Conservation (phyloP, 495 filamentous ascomycete genomes). For the Xylaria curta region DNA sequence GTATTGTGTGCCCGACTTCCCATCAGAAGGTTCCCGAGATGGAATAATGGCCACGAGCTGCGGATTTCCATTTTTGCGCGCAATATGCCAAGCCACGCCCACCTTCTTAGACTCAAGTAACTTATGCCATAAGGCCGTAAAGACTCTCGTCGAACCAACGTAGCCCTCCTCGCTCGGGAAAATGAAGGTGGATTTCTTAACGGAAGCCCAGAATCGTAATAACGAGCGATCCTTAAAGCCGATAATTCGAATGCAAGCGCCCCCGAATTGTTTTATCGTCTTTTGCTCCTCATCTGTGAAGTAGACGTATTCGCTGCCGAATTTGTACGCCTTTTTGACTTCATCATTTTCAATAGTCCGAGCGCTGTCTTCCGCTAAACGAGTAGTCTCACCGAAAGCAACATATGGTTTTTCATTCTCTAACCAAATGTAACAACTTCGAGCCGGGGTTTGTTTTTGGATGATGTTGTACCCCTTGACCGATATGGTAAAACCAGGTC, state of each 20-base stretch:
- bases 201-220: conserved; percentile 84
- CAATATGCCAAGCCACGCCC: conserved; percentile 87
- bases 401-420: conserved; percentile 84
- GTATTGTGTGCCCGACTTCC: conserved; percentile 64
- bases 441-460: conserved; percentile 77
- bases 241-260: conserved; percentile 84
- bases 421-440: conserved; percentile 85
- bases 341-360: conserved; percentile 79
- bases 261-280: conserved; percentile 73
- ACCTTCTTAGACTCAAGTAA: conserved; percentile 78
- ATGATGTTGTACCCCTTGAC: conserved; percentile 92
- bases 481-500: conserved; percentile 81
- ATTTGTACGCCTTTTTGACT: conserved; percentile 92
- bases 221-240: conserved; percentile 86
- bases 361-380: conserved; percentile 75
- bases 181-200: conserved; percentile 86
- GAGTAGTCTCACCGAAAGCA: conserved; percentile 71
- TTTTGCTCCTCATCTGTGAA: conserved; percentile 86
- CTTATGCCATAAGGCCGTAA: conserved; percentile 88
- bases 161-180: conserved; percentile 92
- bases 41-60: conserved; percentile 81
- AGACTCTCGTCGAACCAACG: conserved; percentile 90
- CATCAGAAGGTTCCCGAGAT: conserved; percentile 69
- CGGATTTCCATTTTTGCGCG: conserved; percentile 79
- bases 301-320: conserved; percentile 85